Evolutionary conservation across 225 moss, liverwort and hornwort species (phyloP).

Genomic region (Bryoerythrophyllum caledonicum): DNA sequence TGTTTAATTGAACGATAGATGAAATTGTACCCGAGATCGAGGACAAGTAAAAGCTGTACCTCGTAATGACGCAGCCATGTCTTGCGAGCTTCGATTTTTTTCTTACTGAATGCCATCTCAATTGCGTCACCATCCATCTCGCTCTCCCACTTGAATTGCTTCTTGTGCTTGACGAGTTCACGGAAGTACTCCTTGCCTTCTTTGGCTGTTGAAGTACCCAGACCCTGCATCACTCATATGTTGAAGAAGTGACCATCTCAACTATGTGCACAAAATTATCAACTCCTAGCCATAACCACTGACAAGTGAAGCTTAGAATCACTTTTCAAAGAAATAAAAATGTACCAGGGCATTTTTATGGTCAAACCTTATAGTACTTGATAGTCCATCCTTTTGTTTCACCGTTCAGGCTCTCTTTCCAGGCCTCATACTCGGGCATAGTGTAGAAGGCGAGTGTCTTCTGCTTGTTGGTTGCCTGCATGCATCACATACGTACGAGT

Average conservation of each 20-base stretch:
- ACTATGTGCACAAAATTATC: background rate
- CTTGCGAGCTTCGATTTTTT: constrained; percentile 91
- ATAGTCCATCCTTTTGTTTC: constrained; percentile 87
- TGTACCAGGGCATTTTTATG: background rate
- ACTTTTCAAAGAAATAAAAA: background rate
- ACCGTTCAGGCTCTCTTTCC: constrained; percentile 76
- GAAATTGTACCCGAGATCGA: too few species aligned
- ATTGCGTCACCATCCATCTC: constrained; percentile 91
- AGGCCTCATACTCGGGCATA: constrained; percentile 90
- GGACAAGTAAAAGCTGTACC: constrained; percentile 29
- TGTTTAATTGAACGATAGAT: background rate
- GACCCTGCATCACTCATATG: constrained; percentile 52
- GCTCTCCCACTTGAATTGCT: constrained; percentile 78
- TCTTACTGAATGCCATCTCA: constrained; percentile 99
- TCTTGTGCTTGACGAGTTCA: constrained; percentile 74
- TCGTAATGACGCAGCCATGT: constrained; percentile 92
- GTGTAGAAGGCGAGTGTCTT: constrained; percentile 83
- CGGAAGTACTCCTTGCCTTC: constrained; percentile 97
- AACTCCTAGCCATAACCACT: background rate
- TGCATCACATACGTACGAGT: background rate
- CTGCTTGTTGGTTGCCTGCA: constrained; percentile 74
- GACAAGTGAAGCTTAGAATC: too few species aligned
- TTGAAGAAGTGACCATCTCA: background rate
- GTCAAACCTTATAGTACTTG: constrained; percentile 98
- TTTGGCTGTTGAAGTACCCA: constrained; percentile 90